Base-by-base conservation (phyloP, 495 filamentous ascomycete genomes). In the Hypoxylon trugodes region DNA sequence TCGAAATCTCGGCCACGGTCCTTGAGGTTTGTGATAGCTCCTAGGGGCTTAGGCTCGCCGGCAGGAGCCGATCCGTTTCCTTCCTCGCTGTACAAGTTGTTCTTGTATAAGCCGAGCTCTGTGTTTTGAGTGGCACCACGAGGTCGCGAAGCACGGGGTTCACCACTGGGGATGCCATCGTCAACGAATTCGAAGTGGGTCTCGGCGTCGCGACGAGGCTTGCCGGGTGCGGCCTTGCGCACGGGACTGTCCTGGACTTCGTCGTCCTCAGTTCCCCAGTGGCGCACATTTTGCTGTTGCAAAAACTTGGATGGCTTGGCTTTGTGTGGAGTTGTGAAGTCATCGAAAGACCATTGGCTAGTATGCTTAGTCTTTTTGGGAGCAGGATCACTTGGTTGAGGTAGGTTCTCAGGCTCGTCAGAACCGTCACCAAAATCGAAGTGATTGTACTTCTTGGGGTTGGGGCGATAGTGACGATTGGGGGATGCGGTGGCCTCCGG, bases 271-370 rank as follows among this genome's bases (percentile, higher is more conserved):
- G 81, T 86, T 75, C 86, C 89, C 73, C 87, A 96, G 69, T 93
- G 87, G 41, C 86, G 83, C 22, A 80, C 80, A 54, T 86, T 82
- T 24, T 83, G 79, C 8, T 80, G 76, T 15, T 79, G 76, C 56
- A 85, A 66, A 2, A 71, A 66, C 42, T 79, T 79, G 35, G 55
- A 68, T 3, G 78, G 74, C 24, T 75, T 69, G 19, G 78, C 61
- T 76, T 96, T 96, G 61, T 88, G 80, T 0, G 95, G 93, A 3
- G 93, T 94, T 15, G 76, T 75, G 67, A 94, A 94, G 73, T 96
- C 92, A 38, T 90, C 89, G 74, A 96, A 96, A 38, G 86, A 86
- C 92, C 93, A 96, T 47, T 89, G 84, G 36, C 83, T 83, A 22
- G 75, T 75, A 69, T 90, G 84, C 75, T 90, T 92, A 38, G 82